Evolutionary conservation across 805 yeast species (phyloP), one percentile per base, ranked within the genome.

Genomic region (Myxozyma sirexii): DNA sequence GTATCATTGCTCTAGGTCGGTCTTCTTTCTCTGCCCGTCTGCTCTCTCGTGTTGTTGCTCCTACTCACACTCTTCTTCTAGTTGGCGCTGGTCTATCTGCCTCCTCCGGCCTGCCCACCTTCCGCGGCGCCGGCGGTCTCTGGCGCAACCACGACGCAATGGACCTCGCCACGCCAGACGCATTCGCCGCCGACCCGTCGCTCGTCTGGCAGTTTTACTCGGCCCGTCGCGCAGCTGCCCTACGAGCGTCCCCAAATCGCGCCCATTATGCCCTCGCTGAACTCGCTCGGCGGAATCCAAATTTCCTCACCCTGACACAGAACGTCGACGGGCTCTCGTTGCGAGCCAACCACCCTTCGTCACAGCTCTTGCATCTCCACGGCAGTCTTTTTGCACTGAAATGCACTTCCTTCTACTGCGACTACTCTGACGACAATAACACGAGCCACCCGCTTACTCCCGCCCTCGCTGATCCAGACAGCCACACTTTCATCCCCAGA

Each of bases 101-200:
- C 0, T 76, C 87, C 1, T 86, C 93, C 0, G 96, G 96, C 0
- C 75, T 90, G 15, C 83, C 88, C 3, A 86, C 93, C 0, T 87
- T 85, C 69, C 76, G 90, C 52, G 90, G 90, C 7, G 73, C 85
- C 0, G 84, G 85, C 52, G 93, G 94, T 0, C 75, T 86, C 29
- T 90, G 97, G 96, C 79, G 83, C 61, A 83, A 83, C 62, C 87
- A 83, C 74, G 86, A 86, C 54, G 84, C 91, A 67, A 85, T 88
- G 46, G 97, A 90, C 69, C 76, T 91, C 45, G 96, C 96, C 6
- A 90, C 97, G 0, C 96, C 96, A 0, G 97, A 90, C 69, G 97
- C 96, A 4, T 90, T 91, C 71, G 82, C 84, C 60, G 77, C 78
- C 19, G 92, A 90, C 70, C 96, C 97, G 0, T 88, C 89, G 0